Conservation (phyloP, 257 asterid genomes). For the Przewalskia tangutica region DNA sequence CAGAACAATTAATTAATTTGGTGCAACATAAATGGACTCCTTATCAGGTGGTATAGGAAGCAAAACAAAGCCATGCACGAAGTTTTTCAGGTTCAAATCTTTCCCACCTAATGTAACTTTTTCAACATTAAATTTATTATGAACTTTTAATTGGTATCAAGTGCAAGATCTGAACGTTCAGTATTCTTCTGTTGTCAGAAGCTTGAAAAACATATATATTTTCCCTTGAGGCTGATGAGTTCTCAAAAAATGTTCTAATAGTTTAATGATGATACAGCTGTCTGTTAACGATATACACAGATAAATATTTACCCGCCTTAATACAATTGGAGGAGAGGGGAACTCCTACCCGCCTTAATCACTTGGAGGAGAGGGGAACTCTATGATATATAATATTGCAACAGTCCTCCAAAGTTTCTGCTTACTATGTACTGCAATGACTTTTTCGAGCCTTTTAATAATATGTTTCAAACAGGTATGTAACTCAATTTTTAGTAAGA, state of each 20-base stretch:
- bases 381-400: background rate
- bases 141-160: constrained; percentile 14
- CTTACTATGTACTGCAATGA: background rate
- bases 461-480: background rate
- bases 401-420: background rate
- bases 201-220: background rate
- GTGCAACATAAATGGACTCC: constrained; percentile 87
- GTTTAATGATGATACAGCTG: background rate
- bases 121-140: background rate
- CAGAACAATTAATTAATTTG: constrained; percentile 60
- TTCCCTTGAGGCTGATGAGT: background rate
- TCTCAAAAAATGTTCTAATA: background rate
- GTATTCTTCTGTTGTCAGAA: constrained; percentile 12
- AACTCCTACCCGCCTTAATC: background rate
- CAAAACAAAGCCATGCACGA: constrained; percentile 99
- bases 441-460: background rate
- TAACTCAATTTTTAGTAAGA: background rate
- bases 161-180: constrained; percentile 6
- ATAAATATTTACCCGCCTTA: background rate
- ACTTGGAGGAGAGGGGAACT: background rate
- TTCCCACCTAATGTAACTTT: constrained; percentile 34
- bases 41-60: constrained; percentile 95
- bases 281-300: background rate
- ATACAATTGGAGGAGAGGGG: background rate
- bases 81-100: constrained; percentile 98